Conservation (phyloP, 768 basidiomycete genomes). For the Hericium coralloides region DNA sequence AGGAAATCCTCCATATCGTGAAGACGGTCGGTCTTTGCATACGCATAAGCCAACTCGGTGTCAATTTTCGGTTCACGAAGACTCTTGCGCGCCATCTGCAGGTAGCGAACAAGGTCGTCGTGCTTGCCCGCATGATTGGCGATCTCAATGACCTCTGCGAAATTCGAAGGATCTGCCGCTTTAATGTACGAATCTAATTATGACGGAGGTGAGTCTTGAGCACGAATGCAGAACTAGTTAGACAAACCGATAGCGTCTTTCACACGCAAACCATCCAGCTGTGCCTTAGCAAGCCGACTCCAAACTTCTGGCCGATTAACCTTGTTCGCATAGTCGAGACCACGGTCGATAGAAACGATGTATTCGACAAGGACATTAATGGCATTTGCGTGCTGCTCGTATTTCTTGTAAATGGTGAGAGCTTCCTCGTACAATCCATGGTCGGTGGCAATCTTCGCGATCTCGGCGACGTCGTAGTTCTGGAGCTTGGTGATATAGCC, state of each 20-base stretch:
- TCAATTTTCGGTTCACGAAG: conserved; percentile 97
- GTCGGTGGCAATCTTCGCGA: conserved; percentile 94
- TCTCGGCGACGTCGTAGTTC: conserved; percentile 91
- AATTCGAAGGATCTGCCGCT: conserved; percentile 92
- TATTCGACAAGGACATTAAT: conserved; percentile 98
- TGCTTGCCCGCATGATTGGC: conserved; percentile 88
- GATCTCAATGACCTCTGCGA: conserved; percentile 92
- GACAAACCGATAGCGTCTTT: conserved; percentile 89
- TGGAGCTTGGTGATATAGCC: conserved; percentile 96
- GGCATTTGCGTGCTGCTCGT: conserved; percentile 90
- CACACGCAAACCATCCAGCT: conserved; percentile 94
- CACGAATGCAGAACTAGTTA: neutral
- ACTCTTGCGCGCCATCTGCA: conserved; percentile 98
- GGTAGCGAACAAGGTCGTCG: conserved; percentile 89
- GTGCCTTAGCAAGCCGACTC: conserved; percentile 97
- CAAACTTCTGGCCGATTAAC: conserved; percentile 95
- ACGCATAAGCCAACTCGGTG: conserved; percentile 95
- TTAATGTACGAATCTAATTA: conserved; percentile 89
- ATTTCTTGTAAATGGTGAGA: conserved; percentile 95
- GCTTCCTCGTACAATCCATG: conserved; percentile 95
- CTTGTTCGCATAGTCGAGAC: conserved; percentile 91
- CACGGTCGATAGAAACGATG: conserved; percentile 95
- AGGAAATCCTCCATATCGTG: conserved; percentile 99
- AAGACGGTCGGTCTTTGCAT: conserved; percentile 93
- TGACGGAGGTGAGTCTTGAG: neutral